phyloP scores from a whole-genome alignment of 106 monocot genomes.

The Narthecium ossifragum region DNA sequence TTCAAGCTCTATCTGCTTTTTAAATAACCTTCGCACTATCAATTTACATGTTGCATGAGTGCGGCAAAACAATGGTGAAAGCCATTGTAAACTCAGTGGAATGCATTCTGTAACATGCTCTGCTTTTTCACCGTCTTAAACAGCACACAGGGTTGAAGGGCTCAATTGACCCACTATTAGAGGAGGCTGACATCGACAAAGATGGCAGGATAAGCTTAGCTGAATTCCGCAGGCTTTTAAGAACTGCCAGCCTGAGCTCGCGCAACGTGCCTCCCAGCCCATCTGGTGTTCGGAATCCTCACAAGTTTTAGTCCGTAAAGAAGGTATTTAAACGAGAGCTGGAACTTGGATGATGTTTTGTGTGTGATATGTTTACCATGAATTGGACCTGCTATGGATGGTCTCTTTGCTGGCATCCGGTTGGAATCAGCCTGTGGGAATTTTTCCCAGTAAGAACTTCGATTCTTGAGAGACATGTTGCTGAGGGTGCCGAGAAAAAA shows the following conservation, averaged over 20 bases:
- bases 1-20: background rate
- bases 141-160: slow-evolving; percentile 87
- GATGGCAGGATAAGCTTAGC: slow-evolving; percentile 92
- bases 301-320: slow-evolving; percentile 5
- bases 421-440: no score
- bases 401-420: no score
- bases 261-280: slow-evolving; percentile 37
- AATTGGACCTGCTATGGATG: no score
- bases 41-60: background rate
- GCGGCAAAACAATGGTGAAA: background rate
- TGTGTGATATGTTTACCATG: no score
- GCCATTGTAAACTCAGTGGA: background rate
- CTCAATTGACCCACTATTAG: slow-evolving; percentile 70
- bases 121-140: slow-evolving; percentile 1
- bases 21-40: background rate
- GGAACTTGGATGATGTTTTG: no score
- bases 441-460: no score
- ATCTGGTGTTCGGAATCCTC: slow-evolving; percentile 19
- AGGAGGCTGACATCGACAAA: slow-evolving; percentile 89
- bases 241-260: slow-evolving; percentile 73
- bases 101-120: background rate
- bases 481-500: no score
- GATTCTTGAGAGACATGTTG: no score
- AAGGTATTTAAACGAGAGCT: background rate
- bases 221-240: slow-evolving; percentile 80